Percentiles rank a stretch among this genome's conserved stretches.
Evolutionary conservation across 140 eudicot species (phyloP).

Genomic region (Anethum foeniculum): DNA sequence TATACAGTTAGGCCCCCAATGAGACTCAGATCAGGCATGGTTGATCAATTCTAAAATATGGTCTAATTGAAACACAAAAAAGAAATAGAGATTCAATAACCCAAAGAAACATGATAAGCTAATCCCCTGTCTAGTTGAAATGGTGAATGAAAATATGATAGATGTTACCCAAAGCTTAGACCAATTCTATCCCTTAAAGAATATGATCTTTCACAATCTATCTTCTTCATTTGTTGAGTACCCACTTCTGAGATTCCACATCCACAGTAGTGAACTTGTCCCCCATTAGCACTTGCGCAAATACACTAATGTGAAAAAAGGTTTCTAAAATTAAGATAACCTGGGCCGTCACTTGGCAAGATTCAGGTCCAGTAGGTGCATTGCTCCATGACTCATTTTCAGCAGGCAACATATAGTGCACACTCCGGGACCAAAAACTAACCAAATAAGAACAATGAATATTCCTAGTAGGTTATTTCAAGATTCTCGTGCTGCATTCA

Average conservation of each 20-base stretch:
- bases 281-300: slow-evolving; percentile 27
- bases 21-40: not conserved
- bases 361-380: not conserved
- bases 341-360: not conserved
- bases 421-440: not conserved
- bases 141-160: not conserved
- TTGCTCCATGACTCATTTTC: slow-evolving; percentile 2
- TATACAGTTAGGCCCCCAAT: no score
- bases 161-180: not conserved
- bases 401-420: not conserved
- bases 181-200: not conserved
- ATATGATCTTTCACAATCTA: not conserved
- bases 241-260: not conserved
- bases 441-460: slow-evolving; percentile 14
- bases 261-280: not conserved
- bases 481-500: slow-evolving; percentile 19
- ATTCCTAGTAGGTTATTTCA: slow-evolving; percentile 39
- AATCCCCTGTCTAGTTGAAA: not conserved
- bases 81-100: not conserved
- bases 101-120: not conserved
- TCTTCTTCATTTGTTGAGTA: not conserved
- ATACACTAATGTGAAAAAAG: not conserved
- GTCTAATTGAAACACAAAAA: not conserved
- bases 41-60: not conserved
- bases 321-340: not conserved